These are phyloP conservation scores for Areca catechu DNA, from an alignment of 176 grass and related monocot genomes.

Conservation along the genomic window DNA sequence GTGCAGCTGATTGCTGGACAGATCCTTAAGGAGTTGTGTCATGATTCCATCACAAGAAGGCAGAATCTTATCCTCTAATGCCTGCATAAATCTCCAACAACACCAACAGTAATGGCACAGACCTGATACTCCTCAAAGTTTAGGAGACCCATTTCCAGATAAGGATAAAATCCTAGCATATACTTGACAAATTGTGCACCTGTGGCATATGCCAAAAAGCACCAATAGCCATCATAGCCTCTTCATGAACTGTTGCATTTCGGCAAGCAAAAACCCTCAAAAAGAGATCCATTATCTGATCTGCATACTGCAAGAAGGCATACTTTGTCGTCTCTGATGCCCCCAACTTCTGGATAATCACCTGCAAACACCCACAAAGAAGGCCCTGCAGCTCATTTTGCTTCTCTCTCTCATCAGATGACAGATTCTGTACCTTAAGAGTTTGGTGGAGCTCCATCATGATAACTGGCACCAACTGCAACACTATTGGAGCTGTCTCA, in stretches of 20 bases:
- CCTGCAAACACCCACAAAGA: constrained; percentile 16
- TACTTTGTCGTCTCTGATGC: constrained; percentile 10
- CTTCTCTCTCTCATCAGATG: constrained; percentile 16
- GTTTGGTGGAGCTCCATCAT: constrained; percentile 19
- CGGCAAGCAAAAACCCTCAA: constrained; percentile 7
- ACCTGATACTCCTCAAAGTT: constrained; percentile 19
- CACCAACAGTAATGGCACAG: constrained; percentile 15
- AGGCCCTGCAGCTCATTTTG: constrained; percentile 20
- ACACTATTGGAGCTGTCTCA: constrained; percentile 9
- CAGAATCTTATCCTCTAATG: constrained; percentile 16
- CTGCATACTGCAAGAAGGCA: constrained; percentile 16
- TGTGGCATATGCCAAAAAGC: constrained; percentile 6
- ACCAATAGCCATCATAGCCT: constrained; percentile 14
- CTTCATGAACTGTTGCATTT: constrained; percentile 15
- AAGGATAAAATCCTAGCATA: constrained; percentile 17
- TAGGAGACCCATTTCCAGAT: constrained; percentile 15
- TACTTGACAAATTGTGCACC: constrained; percentile 10
- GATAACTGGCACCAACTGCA: constrained; percentile 12
- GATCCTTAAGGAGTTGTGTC: constrained; percentile 14
- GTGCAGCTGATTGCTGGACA: constrained; percentile 15
- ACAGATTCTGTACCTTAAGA: constrained; percentile 8
- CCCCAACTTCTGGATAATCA: constrained; percentile 18
- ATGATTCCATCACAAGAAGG: constrained; percentile 18
- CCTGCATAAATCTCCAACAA: constrained; percentile 17
- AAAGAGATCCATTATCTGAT: constrained; percentile 17